A percentile compares a stretch with the other conserved stretches of the same genome.
Evolutionary conservation across 83 land plant species (phyloP).

Genomic region (Thuja plicata): DNA sequence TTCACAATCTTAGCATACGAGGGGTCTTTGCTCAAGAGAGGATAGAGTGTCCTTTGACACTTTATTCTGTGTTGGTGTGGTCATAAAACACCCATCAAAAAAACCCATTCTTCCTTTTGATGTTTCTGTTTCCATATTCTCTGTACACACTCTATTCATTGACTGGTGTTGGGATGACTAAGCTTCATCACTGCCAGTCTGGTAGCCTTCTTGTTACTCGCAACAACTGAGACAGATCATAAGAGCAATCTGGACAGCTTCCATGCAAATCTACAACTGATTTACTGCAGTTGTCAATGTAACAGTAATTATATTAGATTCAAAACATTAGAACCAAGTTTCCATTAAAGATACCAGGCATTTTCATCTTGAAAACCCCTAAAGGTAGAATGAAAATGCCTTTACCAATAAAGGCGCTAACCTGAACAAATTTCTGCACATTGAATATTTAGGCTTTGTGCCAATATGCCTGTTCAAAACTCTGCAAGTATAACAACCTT

Average conservation of each 20-base stretch:
- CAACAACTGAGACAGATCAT: slow-evolving; percentile 77
- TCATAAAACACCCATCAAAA: no score
- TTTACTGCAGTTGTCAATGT: slow-evolving; percentile 81
- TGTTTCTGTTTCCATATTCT: neutral
- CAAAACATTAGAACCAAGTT: neutral
- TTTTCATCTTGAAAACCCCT: neutral
- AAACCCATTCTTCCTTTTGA: neutral
- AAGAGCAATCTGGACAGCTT: slow-evolving; percentile 65
- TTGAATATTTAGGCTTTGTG: slow-evolving; percentile 30
- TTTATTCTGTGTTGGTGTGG: no score
- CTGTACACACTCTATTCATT: neutral
- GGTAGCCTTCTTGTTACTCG: slow-evolving; percentile 48
- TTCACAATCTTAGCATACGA: no score
- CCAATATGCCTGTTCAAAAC: slow-evolving; percentile 24
- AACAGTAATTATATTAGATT: neutral
- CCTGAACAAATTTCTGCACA: slow-evolving; percentile 22
- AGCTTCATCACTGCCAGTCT: slow-evolving; percentile 39
- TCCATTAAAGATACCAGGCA: neutral
- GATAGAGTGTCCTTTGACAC: no score
- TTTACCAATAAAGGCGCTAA: slow-evolving; percentile 52
- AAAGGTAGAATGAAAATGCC: neutral
- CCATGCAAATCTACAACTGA: slow-evolving; percentile 83
- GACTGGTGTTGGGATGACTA: slow-evolving; percentile 26
- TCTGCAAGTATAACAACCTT: slow-evolving; percentile 8
- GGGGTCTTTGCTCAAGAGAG: no score